Conservation (phyloP, 2,329 filamentous ascomycete genomes). For the Magnaporthales sp. region DNA sequence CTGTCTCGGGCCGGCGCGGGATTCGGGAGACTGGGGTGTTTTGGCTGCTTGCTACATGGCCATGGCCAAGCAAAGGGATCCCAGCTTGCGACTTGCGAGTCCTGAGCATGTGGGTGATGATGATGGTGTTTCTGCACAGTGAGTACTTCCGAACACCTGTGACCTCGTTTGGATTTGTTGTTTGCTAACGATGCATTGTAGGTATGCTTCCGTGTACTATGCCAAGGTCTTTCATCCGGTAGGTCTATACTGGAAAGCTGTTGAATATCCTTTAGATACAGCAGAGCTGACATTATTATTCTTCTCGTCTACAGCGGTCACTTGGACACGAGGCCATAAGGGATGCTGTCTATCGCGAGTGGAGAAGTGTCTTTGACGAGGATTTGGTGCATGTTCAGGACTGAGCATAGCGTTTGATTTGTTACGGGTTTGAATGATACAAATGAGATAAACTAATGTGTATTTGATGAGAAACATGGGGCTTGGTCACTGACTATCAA, state of each 20-base stretch:
- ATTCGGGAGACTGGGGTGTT: slow-evolving; percentile 32
- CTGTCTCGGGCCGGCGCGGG: slow-evolving; percentile 24
- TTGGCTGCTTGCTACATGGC: slow-evolving; percentile 35
- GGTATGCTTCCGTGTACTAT: slow-evolving; percentile 37
- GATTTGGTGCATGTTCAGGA: not conserved
- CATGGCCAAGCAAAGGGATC: slow-evolving; percentile 25
- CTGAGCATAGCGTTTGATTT: not conserved
- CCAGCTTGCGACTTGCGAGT: slow-evolving; percentile 21
- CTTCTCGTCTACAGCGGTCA: not conserved
- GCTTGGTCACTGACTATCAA: not conserved
- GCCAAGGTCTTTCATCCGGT: slow-evolving; percentile 37
- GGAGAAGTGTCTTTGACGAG: not conserved
- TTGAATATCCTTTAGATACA: not conserved
- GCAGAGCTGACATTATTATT: not conserved
- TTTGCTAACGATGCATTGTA: not conserved
- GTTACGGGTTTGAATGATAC: not conserved
- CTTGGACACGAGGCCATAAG: slow-evolving; percentile 3
- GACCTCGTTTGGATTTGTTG: not conserved
- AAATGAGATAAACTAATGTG: not conserved
- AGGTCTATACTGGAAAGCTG: slow-evolving; percentile 9
- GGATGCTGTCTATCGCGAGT: slow-evolving; percentile 4
- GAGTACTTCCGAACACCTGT: not conserved
- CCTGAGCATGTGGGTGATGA: slow-evolving; percentile 18
- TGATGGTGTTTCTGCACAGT: slow-evolving; percentile 13
- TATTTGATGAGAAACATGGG: not conserved